Base-by-base conservation (phyloP, 2,329 filamentous ascomycete genomes). In the Pyrenochaeta sp. region DNA sequence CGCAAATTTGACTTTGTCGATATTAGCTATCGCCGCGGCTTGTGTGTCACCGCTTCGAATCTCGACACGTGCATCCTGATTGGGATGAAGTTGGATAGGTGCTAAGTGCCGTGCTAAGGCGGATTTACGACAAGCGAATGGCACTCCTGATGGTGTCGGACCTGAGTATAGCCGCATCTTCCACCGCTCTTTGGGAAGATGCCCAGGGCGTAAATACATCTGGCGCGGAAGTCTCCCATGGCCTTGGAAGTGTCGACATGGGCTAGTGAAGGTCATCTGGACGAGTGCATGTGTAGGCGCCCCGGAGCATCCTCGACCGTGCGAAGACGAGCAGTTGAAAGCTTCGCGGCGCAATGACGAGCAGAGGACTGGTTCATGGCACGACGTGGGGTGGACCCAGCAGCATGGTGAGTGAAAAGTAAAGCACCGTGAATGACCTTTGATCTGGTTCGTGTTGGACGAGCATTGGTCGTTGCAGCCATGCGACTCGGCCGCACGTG, bases 101-200 rank as follows among this genome's bases (percentile, higher is more conserved):
- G 36, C 7, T 29, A 39, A 23, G 23, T 11, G 13, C 19, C 36
- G 26, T 30, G 32, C 26, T 31, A 27, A n/a, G 35, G 28, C 41
- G 23, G 31, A 44, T 15, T 45, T 49, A 37, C 26, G 41, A 27
- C 27, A 42, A 23, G 21, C 21, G 35, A 40, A 27, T 21, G 39
- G n/a, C n/a, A n/a, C 34, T 22, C 17, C 37, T 24, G 34, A 20
- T 45, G 20, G 18, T 22, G 18, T 28, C 30, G 29, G 41, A 40
- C 44, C 40, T 37, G 35, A 36, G 37, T 37, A 44, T 39, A 37
- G 31, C 41, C 36, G 44, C 31, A 19, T 26, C 42, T 52, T 44
- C 56, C 54, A 61, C 58, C 58, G 58, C 58, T 61, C 46, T 60
- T 61, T 58, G 47, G 36, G 20, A 19, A 28, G 28, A 26, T 40